Conservation (phyloP, 2,329 filamentous ascomycete genomes). For the Penicillium sp. region DNA sequence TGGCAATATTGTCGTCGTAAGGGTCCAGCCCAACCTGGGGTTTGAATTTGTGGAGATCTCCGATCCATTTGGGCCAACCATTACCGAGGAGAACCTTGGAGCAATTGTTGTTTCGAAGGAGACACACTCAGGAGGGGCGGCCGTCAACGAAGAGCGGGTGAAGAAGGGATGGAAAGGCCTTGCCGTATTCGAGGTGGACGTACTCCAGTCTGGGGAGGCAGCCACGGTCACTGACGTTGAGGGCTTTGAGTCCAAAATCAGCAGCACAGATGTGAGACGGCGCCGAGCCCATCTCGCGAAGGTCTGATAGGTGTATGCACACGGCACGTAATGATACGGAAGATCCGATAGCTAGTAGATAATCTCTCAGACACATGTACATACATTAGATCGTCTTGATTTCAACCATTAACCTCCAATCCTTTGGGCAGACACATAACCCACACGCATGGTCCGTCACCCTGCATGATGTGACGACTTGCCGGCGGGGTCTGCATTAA, state of each 20-base stretch:
- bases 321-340: conserved; percentile 4
- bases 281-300: conserved; percentile 43
- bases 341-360: conserved; percentile 7
- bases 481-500: conserved; percentile 19
- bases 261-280: conserved; percentile 79
- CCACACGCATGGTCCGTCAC: conserved; percentile 19
- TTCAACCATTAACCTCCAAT: conserved; percentile 19
- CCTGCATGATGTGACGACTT: conserved; percentile 25
- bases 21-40: conserved; percentile 60
- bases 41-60: conserved; percentile 81
- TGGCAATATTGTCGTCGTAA: conserved; percentile 37
- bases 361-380: conserved; percentile 1
- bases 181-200: conserved; percentile 83
- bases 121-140: conserved; percentile 76
- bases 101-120: conserved; percentile 85
- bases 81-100: conserved; percentile 73
- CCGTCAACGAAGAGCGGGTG: conserved; percentile 77
- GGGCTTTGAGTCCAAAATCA: conserved; percentile 79
- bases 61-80: conserved; percentile 86
- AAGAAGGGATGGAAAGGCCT: conserved; percentile 74
- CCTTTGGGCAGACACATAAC: background rate
- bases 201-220: conserved; percentile 66
- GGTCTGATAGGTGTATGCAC: conserved; percentile 14
- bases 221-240: conserved; percentile 46
- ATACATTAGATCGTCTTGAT: conserved; percentile 13